These are phyloP conservation scores for Carallia pectinifolia DNA, from an alignment of 345 rosid species.

Conservation along the genomic window DNA sequence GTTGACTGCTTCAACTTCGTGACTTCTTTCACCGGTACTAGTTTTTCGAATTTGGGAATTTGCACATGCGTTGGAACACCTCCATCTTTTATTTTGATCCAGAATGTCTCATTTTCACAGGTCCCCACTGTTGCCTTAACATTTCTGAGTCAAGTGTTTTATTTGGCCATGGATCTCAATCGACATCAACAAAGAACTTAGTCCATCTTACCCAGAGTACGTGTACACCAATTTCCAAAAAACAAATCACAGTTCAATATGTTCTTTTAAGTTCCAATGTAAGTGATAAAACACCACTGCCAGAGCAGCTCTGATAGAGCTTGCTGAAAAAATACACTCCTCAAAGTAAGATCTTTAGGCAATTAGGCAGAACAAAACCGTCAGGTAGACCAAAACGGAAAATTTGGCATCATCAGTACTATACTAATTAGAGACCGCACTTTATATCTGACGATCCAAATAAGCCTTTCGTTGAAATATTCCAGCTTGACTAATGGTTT, in stretches of 20 bases:
- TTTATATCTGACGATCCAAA: too few relatives aligned
- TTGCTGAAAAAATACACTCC: too few relatives aligned
- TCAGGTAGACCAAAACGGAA: too few relatives aligned
- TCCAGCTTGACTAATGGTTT: not conserved
- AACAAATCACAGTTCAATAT: too few relatives aligned
- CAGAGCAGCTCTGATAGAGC: not conserved
- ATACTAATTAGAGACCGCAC: not conserved
- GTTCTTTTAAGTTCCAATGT: too few relatives aligned
- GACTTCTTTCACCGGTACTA: constrained; percentile 44
- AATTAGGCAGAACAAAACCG: too few relatives aligned
- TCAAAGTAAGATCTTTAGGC: too few relatives aligned
- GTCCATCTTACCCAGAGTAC: constrained; percentile 50
- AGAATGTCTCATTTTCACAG: constrained; percentile 18
- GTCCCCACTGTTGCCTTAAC: constrained; percentile 52
- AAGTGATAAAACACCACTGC: not conserved
- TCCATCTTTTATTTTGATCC: not conserved
- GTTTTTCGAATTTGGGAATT: not conserved
- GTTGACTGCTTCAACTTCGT: constrained; percentile 43
- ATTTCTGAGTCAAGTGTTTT: constrained; percentile 25
- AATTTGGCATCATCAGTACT: not conserved
- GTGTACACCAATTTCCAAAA: not conserved
- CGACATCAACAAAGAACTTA: constrained; percentile 50
- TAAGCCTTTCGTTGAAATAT: not conserved
- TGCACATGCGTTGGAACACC: not conserved
- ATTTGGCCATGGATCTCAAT: constrained; percentile 47